Conservation (phyloP, 805 yeast genomes). For the Ogataea corticis region DNA sequence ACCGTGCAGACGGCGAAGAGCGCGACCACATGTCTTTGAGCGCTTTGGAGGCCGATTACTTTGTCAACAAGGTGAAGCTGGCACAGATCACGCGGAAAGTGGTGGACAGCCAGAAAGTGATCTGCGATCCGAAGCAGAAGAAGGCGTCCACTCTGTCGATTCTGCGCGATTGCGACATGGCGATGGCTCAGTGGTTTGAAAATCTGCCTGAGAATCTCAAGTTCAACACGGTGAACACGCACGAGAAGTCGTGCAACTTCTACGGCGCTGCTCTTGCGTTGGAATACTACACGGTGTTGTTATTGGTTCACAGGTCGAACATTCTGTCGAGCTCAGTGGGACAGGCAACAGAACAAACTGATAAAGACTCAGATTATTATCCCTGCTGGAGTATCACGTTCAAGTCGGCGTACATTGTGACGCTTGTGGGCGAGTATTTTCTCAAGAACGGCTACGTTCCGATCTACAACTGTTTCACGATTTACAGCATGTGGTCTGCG, state of each 20-base stretch:
- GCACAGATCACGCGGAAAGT: conserved; percentile 68
- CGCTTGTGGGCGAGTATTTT: conserved; percentile 59
- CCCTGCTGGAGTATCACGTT: conserved; percentile 81
- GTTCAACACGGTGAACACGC: conserved; percentile 38
- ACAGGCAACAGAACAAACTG: conserved; percentile 20
- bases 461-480: conserved; percentile 16
- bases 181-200: conserved; percentile 73
- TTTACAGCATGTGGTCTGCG: conserved; percentile 62
- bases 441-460: conserved; percentile 57
- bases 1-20: conserved; percentile 50
- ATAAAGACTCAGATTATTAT: conserved; percentile 44
- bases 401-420: conserved; percentile 77
- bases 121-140: not conserved
- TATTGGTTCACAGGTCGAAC: conserved; percentile 70
- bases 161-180: conserved; percentile 62
- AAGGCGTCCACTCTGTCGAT: conserved; percentile 35
- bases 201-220: conserved; percentile 59
- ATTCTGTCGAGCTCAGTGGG: conserved; percentile 42
- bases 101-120: conserved; percentile 14
- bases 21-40: conserved; percentile 1
- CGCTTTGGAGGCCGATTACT: conserved; percentile 42
- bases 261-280: conserved; percentile 60
- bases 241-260: conserved; percentile 42
- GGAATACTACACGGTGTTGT: conserved; percentile 67
- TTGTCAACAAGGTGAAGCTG: conserved; percentile 29